A percentile compares a stretch with the other conserved stretches of the same genome.
phyloP scores from a whole-genome alignment of 2,329 filamentous ascomycete genomes.

The Cladorrhinum sp. region DNA sequence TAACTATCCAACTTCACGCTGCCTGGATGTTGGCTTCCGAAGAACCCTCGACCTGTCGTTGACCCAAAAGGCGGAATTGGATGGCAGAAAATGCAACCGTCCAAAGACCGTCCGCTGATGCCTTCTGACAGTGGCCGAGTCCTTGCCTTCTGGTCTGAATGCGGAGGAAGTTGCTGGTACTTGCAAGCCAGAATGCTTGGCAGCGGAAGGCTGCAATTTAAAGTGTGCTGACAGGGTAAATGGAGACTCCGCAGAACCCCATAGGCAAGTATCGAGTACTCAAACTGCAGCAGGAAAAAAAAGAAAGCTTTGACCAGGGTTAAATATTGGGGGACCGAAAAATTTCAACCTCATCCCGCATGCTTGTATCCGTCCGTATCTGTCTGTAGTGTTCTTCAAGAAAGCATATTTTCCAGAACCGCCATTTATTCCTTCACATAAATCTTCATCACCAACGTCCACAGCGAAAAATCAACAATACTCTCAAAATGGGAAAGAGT shows the following conservation, averaged over 20 bases:
- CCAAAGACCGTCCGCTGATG: constrained; percentile 8
- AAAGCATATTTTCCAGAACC: background rate
- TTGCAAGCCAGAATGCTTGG: background rate
- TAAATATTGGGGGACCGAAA: constrained; percentile 8
- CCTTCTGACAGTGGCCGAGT: constrained; percentile 1
- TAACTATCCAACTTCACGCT: background rate
- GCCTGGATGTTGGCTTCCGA: background rate
- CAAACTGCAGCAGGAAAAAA: background rate
- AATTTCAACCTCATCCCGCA: constrained; percentile 16
- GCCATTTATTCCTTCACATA: background rate
- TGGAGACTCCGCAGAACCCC: background rate
- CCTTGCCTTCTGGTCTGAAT: background rate
- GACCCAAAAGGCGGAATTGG: constrained; percentile 22
- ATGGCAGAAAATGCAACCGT: constrained; percentile 22
- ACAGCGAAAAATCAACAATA: background rate
- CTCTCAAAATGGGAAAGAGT: constrained; percentile 74
- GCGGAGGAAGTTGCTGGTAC: constrained; percentile 3
- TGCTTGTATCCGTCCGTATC: constrained; percentile 13
- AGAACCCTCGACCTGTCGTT: constrained; percentile 19
- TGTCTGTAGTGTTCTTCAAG: constrained; percentile 1
- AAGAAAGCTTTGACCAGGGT: constrained; percentile 2
- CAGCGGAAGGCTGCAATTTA: background rate
- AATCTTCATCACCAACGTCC: background rate
- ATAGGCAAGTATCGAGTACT: constrained; percentile 8
- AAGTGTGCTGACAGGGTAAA: background rate